Conservation (phyloP, 257 asterid genomes). For the Thymus quinquecostatus region DNA sequence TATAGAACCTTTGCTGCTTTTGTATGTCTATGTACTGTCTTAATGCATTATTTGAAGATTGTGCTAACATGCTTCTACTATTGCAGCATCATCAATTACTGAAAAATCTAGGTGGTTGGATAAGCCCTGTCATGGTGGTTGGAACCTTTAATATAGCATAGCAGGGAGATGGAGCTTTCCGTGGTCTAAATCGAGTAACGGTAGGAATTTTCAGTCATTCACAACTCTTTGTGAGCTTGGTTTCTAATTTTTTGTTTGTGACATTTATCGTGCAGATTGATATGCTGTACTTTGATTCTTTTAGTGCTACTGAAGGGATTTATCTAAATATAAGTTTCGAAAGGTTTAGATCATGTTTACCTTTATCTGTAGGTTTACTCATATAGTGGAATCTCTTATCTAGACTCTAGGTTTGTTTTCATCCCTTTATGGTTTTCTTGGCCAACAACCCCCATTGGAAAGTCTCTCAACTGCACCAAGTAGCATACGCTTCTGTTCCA, state of each 20-base stretch:
- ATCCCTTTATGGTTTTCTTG: conserved; percentile 26
- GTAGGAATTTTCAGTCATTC: conserved; percentile 4
- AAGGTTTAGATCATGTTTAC: conserved; percentile 27
- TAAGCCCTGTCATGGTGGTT: conserved; percentile 66
- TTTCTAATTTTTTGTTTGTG: conserved; percentile 20
- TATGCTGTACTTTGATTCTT: conserved; percentile 62
- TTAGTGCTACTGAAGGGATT: conserved; percentile 69
- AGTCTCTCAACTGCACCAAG: conserved; percentile 45
- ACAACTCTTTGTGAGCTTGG: conserved; percentile 26
- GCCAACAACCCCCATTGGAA: conserved; percentile 61
- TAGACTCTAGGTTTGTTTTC: conserved; percentile 4
- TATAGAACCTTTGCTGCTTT: conserved; percentile 13
- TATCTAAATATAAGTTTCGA: conserved; percentile 71
- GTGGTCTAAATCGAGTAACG: conserved; percentile 77
- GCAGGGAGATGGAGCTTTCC: conserved; percentile 77
- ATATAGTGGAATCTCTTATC: conserved; percentile 13
- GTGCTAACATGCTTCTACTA: conserved; percentile 29
- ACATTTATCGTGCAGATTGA: conserved; percentile 53
- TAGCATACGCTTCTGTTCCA: conserved; percentile 46
- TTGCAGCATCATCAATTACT: conserved; percentile 56
- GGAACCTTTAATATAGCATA: conserved; percentile 86
- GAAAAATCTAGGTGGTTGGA: conserved; percentile 50
- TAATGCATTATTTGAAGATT: conserved; percentile 16
- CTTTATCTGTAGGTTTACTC: conserved; percentile 20
- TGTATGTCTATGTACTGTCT: conserved; percentile 12